phyloP scores from a whole-genome alignment of 768 basidiomycete species.

The Fibroporia radiculosa region DNA sequence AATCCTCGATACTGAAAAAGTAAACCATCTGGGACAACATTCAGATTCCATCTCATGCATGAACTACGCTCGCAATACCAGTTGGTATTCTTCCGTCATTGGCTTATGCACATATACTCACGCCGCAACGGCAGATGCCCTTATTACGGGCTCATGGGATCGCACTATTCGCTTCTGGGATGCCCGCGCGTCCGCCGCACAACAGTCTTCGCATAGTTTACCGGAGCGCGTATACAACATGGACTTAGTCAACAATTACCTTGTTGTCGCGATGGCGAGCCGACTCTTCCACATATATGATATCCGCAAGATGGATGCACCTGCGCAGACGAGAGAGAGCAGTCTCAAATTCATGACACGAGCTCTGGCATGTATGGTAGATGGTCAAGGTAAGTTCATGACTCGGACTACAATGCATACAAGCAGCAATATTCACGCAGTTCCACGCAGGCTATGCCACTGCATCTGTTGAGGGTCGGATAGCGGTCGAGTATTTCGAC shows the following conservation, averaged over 20 bases:
- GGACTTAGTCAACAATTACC: slow-evolving; percentile 66
- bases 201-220: slow-evolving; percentile 54
- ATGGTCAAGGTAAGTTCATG: slow-evolving; percentile 69
- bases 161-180: slow-evolving; percentile 86
- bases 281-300: slow-evolving; percentile 88
- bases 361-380: slow-evolving; percentile 85
- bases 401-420: background rate
- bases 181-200: slow-evolving; percentile 49
- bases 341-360: slow-evolving; percentile 94
- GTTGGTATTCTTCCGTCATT: slow-evolving; percentile 34
- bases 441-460: slow-evolving; percentile 66
- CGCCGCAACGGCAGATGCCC: slow-evolving; percentile 36
- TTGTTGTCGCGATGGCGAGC: slow-evolving; percentile 92
- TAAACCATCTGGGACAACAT: slow-evolving; percentile 72
- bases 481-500: slow-evolving; percentile 96
- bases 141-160: slow-evolving; percentile 93
- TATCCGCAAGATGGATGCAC: slow-evolving; percentile 66
- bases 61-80: slow-evolving; percentile 55
- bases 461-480: slow-evolving; percentile 90
- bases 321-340: slow-evolving; percentile 80
- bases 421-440: background rate
- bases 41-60: slow-evolving; percentile 74
- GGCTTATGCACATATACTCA: background rate
- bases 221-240: slow-evolving; percentile 85
- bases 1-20: slow-evolving; percentile 67